phyloP scores from a whole-genome alignment of 1,139 yeast species.

The Kurtzmaniella natalensis region DNA sequence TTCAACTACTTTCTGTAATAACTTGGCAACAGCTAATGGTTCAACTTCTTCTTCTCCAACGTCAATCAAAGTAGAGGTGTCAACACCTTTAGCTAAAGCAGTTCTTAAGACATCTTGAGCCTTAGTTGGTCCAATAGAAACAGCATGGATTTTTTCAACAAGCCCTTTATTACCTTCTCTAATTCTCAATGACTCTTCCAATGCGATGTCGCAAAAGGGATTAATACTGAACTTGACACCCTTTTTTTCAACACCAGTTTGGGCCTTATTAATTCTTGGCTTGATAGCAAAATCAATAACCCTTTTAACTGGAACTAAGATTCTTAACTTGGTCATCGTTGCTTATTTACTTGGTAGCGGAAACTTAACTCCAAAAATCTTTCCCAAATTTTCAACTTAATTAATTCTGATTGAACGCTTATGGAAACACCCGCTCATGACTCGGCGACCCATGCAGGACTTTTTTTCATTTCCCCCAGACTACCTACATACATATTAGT shows the following conservation, averaged over 20 bases:
- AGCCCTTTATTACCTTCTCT: conserved; percentile 64
- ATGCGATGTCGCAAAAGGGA: conserved; percentile 96
- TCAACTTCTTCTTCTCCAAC: conserved; percentile 71
- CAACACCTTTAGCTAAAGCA: conserved; percentile 94
- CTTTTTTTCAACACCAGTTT: conserved; percentile 81
- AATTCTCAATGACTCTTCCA: conserved; percentile 84
- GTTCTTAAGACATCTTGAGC: conserved; percentile 85
- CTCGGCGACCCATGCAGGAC: no score
- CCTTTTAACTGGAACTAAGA: conserved; percentile 90
- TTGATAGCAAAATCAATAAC: conserved; percentile 91
- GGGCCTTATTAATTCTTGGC: conserved; percentile 87
- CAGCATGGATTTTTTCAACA: conserved; percentile 85
- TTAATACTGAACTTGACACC: conserved; percentile 93
- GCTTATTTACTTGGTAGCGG: no score
- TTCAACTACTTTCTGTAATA: conserved; percentile 70
- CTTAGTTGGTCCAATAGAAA: conserved; percentile 84
- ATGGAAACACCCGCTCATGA: no score
- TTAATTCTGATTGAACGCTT: no score
- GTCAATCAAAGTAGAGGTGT: conserved; percentile 77
- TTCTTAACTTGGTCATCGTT: conserved; percentile 46
- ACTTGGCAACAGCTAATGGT: conserved; percentile 88
- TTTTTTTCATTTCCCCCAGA: no score
- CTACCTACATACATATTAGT: no score
- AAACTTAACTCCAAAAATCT: no score
- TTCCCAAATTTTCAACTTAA: no score